A percentile compares a stretch with the other conserved stretches of the same genome.
Conservation (phyloP, 179 eudicot species). For the Dionaea muscipula region DNA sequence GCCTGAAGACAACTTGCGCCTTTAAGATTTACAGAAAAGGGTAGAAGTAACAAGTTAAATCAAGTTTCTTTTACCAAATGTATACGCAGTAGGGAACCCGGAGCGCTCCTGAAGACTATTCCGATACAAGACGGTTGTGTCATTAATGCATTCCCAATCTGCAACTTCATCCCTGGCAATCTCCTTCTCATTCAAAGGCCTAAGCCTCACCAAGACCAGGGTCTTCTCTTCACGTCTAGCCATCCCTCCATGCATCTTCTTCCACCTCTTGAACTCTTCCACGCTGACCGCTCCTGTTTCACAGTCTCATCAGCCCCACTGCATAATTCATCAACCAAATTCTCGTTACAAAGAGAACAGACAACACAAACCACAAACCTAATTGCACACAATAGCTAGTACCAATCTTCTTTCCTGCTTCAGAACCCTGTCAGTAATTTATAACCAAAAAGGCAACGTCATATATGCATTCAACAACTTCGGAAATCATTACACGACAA, state of each 20-base stretch:
- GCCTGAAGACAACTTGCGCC: too few relatives aligned
- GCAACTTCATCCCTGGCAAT: slow-evolving; percentile 55
- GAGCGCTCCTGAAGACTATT: slow-evolving; percentile 95
- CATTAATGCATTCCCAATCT: slow-evolving; percentile 96
- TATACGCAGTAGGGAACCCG: slow-evolving; percentile 72
- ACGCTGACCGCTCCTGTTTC: slow-evolving; percentile 59
- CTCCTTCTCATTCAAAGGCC: slow-evolving; percentile 94
- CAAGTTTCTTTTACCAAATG: slow-evolving; percentile 48
- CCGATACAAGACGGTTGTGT: slow-evolving; percentile 63
- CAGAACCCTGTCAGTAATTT: slow-evolving; percentile 19
- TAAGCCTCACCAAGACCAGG: slow-evolving; percentile 74
- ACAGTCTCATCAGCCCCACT: slow-evolving; percentile 11
- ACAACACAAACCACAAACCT: slow-evolving; percentile 11
- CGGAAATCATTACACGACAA: slow-evolving; percentile 29
- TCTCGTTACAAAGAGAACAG: slow-evolving; percentile 13
- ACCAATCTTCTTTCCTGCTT: slow-evolving; percentile 17
- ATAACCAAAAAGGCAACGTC: slow-evolving; percentile 12
- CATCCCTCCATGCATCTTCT: slow-evolving; percentile 39
- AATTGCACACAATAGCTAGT: slow-evolving; percentile 13
- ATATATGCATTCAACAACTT: slow-evolving; percentile 19
- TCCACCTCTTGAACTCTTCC: slow-evolving; percentile 54
- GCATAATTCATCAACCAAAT: slow-evolving; percentile 11
- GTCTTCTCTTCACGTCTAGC: slow-evolving; percentile 67
- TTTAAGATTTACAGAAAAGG: too few relatives aligned
- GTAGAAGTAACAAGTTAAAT: neutral